These are phyloP conservation scores for Rhodotorula paludigena DNA, from an alignment of 768 basidiomycete genomes.

Conservation along the genomic window DNA sequence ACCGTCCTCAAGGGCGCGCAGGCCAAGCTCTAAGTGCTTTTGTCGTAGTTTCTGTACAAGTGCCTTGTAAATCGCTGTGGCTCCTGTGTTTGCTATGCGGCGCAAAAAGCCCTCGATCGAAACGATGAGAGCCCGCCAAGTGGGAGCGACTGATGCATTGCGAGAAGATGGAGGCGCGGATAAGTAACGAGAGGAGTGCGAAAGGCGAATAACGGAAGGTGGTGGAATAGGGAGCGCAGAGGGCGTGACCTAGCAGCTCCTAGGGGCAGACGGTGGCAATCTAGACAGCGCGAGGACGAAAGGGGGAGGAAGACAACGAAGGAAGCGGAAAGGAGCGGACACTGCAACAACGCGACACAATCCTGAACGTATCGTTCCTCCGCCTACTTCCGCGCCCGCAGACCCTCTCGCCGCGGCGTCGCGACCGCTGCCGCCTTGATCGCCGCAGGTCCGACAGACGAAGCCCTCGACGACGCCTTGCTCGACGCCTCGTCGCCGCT, in stretches of 20 bases:
- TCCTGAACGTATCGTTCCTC: neutral
- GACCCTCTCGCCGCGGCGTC: slow-evolving; percentile 11
- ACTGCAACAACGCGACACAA: neutral
- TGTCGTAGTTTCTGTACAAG: neutral
- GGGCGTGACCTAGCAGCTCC: too few species aligned
- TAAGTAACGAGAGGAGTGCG: neutral
- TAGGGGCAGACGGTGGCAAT: neutral
- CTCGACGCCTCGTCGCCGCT: neutral
- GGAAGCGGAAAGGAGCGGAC: neutral
- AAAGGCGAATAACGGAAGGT: neutral
- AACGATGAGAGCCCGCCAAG: too few species aligned
- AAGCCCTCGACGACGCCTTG: neutral
- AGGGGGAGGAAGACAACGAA: too few species aligned
- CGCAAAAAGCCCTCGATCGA: too few species aligned
- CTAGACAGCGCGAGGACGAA: neutral
- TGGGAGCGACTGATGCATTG: too few species aligned
- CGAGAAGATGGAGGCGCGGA: too few species aligned
- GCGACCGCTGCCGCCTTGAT: neutral
- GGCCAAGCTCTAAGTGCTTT: slow-evolving; percentile 22
- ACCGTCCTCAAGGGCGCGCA: slow-evolving; percentile 60
- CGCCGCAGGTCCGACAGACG: neutral
- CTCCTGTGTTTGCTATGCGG: too few species aligned
- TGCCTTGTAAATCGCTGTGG: neutral
- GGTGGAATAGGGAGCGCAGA: neutral
- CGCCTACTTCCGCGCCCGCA: slow-evolving; percentile 15